These are phyloP conservation scores for Aspergillus bombycis DNA, from an alignment of 2,329 filamentous ascomycete species.

Conservation along the genomic window DNA sequence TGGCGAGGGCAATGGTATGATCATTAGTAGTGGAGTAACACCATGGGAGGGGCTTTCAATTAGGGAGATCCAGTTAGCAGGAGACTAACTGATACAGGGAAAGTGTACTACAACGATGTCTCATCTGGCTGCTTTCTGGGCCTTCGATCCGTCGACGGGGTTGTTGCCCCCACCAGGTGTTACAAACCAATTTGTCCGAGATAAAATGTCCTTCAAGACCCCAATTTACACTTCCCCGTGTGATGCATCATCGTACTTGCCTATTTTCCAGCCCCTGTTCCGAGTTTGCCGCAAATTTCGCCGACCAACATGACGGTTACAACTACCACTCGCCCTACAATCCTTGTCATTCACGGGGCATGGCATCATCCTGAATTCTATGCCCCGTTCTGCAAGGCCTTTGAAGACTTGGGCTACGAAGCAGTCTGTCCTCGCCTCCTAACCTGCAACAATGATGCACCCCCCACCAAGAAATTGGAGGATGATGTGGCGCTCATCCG, in stretches of 20 bases:
- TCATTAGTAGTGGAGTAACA: not conserved
- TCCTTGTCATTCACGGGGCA: constrained; percentile 6
- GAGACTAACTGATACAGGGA: not conserved
- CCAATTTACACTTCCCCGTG: not conserved
- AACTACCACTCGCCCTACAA: not conserved
- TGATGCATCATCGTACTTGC: too few relatives aligned
- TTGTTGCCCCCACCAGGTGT: not conserved
- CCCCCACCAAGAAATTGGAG: not conserved
- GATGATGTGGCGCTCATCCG: not conserved
- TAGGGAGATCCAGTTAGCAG: not conserved
- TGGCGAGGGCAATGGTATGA: not conserved
- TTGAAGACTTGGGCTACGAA: not conserved
- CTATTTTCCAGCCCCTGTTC: not conserved
- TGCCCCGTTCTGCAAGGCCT: not conserved
- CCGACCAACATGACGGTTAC: not conserved
- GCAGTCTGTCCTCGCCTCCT: not conserved
- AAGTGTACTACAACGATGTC: not conserved
- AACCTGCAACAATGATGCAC: not conserved
- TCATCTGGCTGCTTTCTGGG: not conserved
- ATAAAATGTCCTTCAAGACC: not conserved
- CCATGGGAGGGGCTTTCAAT: not conserved
- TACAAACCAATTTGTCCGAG: not conserved
- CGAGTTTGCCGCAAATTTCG: not conserved
- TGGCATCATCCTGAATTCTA: constrained; percentile 8
- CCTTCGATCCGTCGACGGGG: not conserved